Base-by-base conservation (phyloP, 1,139 yeast genomes). In the Pichia sp. region DNA sequence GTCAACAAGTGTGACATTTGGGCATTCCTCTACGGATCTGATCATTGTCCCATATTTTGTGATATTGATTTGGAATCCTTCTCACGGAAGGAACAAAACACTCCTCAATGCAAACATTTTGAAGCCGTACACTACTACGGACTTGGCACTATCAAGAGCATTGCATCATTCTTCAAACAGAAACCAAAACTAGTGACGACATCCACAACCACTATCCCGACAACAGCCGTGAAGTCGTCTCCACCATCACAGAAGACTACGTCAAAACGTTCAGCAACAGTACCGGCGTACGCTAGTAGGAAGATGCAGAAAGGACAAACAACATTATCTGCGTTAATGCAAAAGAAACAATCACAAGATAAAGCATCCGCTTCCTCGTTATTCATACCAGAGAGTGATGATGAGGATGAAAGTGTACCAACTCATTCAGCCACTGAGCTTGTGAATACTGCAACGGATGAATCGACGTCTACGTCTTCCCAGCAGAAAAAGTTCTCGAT, bases 41-140 rank as follows among this genome's bases (percentile, higher is more conserved):
- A 91, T 56, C 98, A 91, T 58, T 91, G 97, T 57, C 98, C 98
- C 0, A 75, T 86, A 0, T 86, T 59, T 51, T 71, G 88, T 1
- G 96, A 87, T 54, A 56, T 85, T 35, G 62, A 62, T 23, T 44
- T 35, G 6, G 8, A 8, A 16, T 27, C 7, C 20, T 30, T 5
- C 16, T 33, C 9, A 25, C 20, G 22, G 7, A 4, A 12, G 2
- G 33, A 28, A n/a, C 32, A 33, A 17, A 35, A 29, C n/a, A 29
- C 31, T 9, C 18, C 27, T 8, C 14, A 25, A 14, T 25, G 7
- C 3, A 45, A 41, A 74, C 14, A 55, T 32, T 69, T 81, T 46
- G 91, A 81, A 49, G 83, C 87, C 0, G 69, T 63, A 38, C 51
- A 55, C 25, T 71, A 60, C 40, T 77, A 68, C 49, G 73, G 69